phyloP scores from a whole-genome alignment of 345 rosid species.

The Cochlearia excelsa region DNA sequence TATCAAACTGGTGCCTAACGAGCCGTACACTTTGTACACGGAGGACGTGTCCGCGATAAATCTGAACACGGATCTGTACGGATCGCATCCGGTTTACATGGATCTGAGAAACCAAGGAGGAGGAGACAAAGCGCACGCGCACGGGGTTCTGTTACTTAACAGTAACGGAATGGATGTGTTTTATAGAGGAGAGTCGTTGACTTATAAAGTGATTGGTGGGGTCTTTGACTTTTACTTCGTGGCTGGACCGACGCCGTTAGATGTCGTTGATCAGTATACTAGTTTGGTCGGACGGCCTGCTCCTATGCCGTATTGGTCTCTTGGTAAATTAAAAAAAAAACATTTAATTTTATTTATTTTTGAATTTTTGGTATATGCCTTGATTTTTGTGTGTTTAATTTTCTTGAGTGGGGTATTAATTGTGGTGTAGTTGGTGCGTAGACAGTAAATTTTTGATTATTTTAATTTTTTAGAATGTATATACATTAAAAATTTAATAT shows the following conservation, averaged over 20 bases:
- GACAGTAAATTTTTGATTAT: too few relatives aligned
- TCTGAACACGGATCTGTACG: conserved; percentile 84
- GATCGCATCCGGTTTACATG: conserved; percentile 94
- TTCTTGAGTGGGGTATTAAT: too few relatives aligned
- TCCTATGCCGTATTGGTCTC: conserved; percentile 98
- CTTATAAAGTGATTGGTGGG: conserved; percentile 91
- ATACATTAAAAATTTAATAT: too few relatives aligned
- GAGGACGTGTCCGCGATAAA: conserved; percentile 77
- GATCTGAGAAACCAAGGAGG: conserved; percentile 81
- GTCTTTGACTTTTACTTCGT: conserved; percentile 91
- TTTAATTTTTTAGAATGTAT: too few relatives aligned
- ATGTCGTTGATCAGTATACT: conserved; percentile 85
- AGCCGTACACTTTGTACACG: conserved; percentile 91
- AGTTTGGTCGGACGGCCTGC: conserved; percentile 86
- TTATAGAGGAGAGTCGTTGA: conserved; percentile 73
- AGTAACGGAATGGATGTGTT: conserved; percentile 98
- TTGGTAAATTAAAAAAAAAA: conserved; percentile 47
- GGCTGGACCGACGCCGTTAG: conserved; percentile 72
- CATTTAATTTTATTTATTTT: not conserved
- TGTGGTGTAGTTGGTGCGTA: too few relatives aligned
- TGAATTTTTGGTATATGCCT: too few relatives aligned
- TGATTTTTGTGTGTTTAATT: too few relatives aligned
- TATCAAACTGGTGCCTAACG: conserved; percentile 80
- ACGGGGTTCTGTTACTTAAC: conserved; percentile 74
- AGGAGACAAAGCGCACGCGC: conserved; percentile 58